phyloP scores from a whole-genome alignment of 2,329 filamentous ascomycete species.

The Tolypocladium tundrense region DNA sequence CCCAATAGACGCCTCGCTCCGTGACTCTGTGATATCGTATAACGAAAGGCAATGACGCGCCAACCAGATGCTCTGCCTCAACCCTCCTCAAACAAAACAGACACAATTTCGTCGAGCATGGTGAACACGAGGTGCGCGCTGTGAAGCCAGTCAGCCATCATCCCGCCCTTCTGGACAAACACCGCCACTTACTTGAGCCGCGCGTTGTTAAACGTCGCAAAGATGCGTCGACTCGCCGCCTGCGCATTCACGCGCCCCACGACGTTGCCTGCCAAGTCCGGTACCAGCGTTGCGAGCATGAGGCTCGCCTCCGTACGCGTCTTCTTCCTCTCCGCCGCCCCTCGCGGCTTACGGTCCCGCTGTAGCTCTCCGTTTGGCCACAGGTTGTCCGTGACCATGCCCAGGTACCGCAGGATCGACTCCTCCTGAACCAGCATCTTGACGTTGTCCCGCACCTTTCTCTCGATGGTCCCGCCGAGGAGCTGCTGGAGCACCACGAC shows the following conservation, averaged over 20 bases:
- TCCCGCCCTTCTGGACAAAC: neutral
- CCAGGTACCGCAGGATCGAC: conserved; percentile 64
- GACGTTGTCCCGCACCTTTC: conserved; percentile 82
- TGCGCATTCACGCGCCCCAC: conserved; percentile 89
- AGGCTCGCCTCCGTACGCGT: conserved; percentile 80
- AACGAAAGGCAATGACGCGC: neutral
- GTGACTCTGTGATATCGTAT: neutral
- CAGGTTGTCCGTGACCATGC: conserved; percentile 61
- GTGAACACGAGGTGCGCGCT: conserved; percentile 62
- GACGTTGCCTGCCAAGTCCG: conserved; percentile 84
- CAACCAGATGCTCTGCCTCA: neutral
- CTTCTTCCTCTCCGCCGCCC: conserved; percentile 61
- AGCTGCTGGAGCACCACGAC: conserved; percentile 95
- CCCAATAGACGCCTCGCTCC: neutral
- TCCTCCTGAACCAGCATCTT: conserved; percentile 67
- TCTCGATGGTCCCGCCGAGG: conserved; percentile 89
- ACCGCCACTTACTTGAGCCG: conserved; percentile 62
- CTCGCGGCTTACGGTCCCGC: conserved; percentile 45
- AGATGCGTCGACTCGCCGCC: conserved; percentile 76
- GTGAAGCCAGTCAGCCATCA: conserved; percentile 8
- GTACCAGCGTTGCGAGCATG: conserved; percentile 80
- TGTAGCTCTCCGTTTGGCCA: conserved; percentile 64
- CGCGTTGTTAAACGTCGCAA: conserved; percentile 85
- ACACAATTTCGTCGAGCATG: conserved; percentile 59
- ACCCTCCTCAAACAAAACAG: conserved; percentile 49